These are phyloP conservation scores for Rhodotorula sphaerocarpa DNA, from an alignment of 768 basidiomycete species.

Conservation along the genomic window DNA sequence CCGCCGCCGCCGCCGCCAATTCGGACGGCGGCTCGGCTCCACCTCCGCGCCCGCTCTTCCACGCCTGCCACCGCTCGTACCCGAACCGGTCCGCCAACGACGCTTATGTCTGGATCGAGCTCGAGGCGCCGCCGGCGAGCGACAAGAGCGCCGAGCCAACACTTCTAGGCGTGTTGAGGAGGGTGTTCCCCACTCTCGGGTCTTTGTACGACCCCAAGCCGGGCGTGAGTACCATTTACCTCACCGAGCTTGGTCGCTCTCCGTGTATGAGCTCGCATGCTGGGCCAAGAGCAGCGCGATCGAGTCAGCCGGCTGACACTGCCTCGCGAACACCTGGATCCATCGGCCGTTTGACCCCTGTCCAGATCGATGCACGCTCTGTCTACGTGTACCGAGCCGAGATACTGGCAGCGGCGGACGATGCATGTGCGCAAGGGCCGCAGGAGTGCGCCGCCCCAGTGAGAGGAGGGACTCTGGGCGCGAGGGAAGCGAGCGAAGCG, in stretches of 20 bases:
- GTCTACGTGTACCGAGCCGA: constrained; percentile 1
- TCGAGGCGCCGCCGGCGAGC: not conserved
- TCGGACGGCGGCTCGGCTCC: too few species aligned
- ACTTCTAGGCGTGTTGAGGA: not conserved
- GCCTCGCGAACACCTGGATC: too few species aligned
- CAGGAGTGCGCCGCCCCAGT: too few species aligned
- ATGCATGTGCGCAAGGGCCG: too few species aligned
- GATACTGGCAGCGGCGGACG: not conserved
- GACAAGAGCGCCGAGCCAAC: too few species aligned
- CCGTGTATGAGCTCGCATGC: too few species aligned
- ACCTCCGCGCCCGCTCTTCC: not conserved
- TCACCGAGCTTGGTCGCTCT: too few species aligned
- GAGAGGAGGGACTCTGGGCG: not conserved
- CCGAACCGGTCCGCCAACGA: not conserved
- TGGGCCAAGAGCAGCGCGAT: too few species aligned
- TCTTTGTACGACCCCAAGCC: not conserved
- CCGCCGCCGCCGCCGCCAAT: not conserved
- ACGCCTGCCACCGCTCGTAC: not conserved
- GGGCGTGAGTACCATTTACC: not conserved
- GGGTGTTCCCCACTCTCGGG: not conserved
- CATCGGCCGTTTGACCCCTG: not conserved
- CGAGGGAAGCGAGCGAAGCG: not conserved
- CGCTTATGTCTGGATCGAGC: not conserved
- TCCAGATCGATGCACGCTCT: not conserved
- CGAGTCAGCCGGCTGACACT: too few species aligned